Evolutionary conservation across 208 protist species (phyloP).

Genomic region (Leishmania major): DNA sequence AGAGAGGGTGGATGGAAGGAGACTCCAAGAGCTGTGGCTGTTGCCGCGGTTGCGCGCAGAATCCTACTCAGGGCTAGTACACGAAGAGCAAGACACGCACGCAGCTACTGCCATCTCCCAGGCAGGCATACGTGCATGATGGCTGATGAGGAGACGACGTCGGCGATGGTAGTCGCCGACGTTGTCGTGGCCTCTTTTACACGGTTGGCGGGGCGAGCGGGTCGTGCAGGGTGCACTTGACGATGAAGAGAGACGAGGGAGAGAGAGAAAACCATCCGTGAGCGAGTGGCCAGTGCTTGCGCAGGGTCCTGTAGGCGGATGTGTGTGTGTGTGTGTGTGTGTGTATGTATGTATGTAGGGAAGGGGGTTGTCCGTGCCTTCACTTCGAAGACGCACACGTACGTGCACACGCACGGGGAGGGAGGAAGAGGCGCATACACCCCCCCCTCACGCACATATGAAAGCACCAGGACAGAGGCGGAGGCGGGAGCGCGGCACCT

Average conservation of each 20-base stretch:
- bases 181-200: background rate
- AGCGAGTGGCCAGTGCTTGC: background rate
- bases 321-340: background rate
- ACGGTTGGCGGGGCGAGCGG: background rate
- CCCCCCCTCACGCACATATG: background rate
- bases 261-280: constrained; percentile 15
- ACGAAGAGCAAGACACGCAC: background rate
- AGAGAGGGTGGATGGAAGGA: background rate
- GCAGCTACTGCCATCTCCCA: background rate
- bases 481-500: background rate
- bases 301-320: background rate
- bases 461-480: background rate
- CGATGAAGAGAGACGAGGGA: background rate
- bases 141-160: background rate
- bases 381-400: background rate
- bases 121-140: background rate
- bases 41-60: background rate
- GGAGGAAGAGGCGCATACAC: background rate
- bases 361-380: background rate
- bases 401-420: background rate
- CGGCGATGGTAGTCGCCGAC: background rate
- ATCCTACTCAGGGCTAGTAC: background rate
- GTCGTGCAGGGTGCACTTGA: background rate
- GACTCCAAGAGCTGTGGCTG: background rate
- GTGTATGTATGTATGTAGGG: background rate